A percentile compares a stretch with the other conserved stretches of the same genome.
These are phyloP conservation scores for Populus nigra DNA, from an alignment of 345 rosid species.

Conservation along the genomic window DNA sequence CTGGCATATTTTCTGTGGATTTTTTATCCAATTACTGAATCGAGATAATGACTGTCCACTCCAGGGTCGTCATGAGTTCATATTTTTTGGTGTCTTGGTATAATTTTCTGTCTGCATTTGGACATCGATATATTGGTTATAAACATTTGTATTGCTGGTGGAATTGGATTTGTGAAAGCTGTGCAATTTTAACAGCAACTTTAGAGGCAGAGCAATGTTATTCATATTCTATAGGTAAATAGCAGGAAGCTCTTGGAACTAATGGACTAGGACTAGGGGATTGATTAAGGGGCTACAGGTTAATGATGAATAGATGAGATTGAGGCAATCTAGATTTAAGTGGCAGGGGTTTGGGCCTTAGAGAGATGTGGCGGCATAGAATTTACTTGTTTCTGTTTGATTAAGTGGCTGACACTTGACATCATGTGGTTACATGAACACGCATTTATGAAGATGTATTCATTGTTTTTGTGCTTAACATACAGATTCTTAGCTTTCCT, in stretches of 20 bases:
- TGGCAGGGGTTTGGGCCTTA: slow-evolving; percentile 6
- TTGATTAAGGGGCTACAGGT: slow-evolving; percentile 1
- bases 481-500: slow-evolving; percentile 13
- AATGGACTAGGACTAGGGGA: background rate
- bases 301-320: background rate
- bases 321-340: background rate
- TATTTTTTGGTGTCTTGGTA: background rate
- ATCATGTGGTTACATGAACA: background rate
- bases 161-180: background rate
- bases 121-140: background rate
- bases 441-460: background rate
- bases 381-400: background rate
- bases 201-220: background rate
- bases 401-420: background rate
- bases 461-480: slow-evolving; percentile 4
- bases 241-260: background rate
- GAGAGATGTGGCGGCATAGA: background rate
- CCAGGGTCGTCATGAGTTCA: background rate
- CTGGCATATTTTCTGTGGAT: background rate
- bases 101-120: background rate
- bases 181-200: background rate
- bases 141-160: background rate
- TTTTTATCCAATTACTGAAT: background rate
- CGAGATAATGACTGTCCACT: background rate
- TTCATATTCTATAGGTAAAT: background rate